Evolutionary conservation across 306 rosid species (phyloP).

Genomic region (Alnus glutinosa): DNA sequence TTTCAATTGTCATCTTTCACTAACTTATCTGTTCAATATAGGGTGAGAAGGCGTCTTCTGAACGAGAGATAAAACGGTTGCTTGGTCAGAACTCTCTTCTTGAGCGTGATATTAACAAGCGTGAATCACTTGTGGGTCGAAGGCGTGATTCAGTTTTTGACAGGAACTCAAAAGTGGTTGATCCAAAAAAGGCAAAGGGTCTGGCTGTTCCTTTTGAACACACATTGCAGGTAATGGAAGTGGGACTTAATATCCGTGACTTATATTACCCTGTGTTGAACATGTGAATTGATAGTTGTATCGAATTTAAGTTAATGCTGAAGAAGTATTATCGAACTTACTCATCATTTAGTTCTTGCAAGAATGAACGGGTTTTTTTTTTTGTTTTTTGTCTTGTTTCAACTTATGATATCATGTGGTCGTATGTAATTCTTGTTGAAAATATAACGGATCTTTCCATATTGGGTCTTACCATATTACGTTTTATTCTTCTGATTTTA

Average conservation of each 20-base stretch:
- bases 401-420: background rate
- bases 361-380: background rate
- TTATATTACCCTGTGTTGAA: background rate
- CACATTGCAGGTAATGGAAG: slow-evolving; percentile 58
- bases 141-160: slow-evolving; percentile 66
- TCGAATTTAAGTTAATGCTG: background rate
- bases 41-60: slow-evolving; percentile 81
- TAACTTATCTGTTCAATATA: slow-evolving; percentile 31
- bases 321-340: background rate
- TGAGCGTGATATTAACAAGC: slow-evolving; percentile 75
- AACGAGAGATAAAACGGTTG: slow-evolving; percentile 76
- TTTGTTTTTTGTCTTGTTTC: background rate
- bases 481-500: too few relatives aligned
- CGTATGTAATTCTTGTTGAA: background rate
- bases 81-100: slow-evolving; percentile 78
- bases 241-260: slow-evolving; percentile 25
- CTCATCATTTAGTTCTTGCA: background rate
- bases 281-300: background rate
- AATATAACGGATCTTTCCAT: too few relatives aligned
- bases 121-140: slow-evolving; percentile 77
- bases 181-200: slow-evolving; percentile 59
- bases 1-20: slow-evolving; percentile 24
- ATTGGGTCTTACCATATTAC: too few relatives aligned
- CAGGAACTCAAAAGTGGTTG: slow-evolving; percentile 57
- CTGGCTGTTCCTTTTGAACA: slow-evolving; percentile 49